These are phyloP conservation scores for Pleurotus pulmonarius DNA, from an alignment of 768 basidiomycete genomes.

Conservation along the genomic window DNA sequence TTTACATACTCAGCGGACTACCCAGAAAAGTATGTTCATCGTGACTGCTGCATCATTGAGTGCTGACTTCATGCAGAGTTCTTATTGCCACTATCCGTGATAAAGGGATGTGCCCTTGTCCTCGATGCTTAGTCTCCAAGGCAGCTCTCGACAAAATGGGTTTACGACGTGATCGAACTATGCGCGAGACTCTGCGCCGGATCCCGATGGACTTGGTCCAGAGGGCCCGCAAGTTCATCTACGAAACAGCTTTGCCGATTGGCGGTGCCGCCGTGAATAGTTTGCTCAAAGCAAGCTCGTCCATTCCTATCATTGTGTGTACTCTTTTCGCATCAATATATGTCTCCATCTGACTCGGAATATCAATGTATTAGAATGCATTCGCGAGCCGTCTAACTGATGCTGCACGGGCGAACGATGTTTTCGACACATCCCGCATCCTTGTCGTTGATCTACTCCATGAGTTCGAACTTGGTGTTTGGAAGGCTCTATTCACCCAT, in stretches of 20 bases:
- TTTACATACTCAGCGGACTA: constrained; percentile 30
- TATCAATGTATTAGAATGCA: background rate
- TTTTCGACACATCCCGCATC: constrained; percentile 15
- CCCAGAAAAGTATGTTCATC: constrained; percentile 26
- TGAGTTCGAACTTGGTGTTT: constrained; percentile 35
- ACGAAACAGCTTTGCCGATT: background rate
- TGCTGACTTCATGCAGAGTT: constrained; percentile 6
- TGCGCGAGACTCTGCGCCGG: background rate
- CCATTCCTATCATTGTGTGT: background rate
- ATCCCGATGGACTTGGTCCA: background rate
- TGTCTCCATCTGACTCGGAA: background rate
- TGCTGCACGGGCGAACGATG: background rate
- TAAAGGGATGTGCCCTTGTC: constrained; percentile 24
- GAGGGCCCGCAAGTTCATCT: background rate
- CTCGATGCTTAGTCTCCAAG: constrained; percentile 19
- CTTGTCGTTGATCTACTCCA: constrained; percentile 34
- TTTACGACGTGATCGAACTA: background rate
- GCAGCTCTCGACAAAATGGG: constrained; percentile 23
- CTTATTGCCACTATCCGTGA: constrained; percentile 19
- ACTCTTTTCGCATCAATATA: background rate
- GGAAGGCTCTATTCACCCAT: constrained; percentile 32
- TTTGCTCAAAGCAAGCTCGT: background rate
- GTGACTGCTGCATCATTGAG: background rate
- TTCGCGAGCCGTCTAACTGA: background rate
- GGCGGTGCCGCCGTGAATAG: background rate